Evolutionary conservation across 163 green algal genomes (phyloP), one percentile per base, ranked within the genome.

Genomic region (Chloromonas sp.): DNA sequence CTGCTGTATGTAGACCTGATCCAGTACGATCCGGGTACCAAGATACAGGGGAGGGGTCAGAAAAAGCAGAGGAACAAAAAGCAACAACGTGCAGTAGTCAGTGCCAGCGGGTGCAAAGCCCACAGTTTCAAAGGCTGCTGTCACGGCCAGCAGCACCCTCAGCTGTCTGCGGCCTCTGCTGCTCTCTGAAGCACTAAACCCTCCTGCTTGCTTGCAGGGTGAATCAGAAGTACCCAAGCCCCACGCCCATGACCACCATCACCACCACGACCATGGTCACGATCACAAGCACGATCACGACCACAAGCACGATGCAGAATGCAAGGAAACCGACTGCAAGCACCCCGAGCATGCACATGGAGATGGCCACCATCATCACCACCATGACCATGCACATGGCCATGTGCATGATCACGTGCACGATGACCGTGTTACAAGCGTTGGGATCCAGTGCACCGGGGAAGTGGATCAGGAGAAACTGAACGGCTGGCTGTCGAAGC

Each of bases 401-500:
- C 60, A 74, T 74, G 66, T 74, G 66, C 11, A 11, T 74, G 66
- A 36, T 36, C 36, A 36, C 36, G 36, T 36, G 36, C 36, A 36
- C 36, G 36, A 36, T 36, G 36, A 81, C 82, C 80, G 61, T 5
- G 80, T 83, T 2, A 86, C 57, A 5, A 83, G 78, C 61, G 78
- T 86, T 15, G 82, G 70, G 70, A 85, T 85, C 60, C 60, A 74
- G 13, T 3, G 74, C 14, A 58, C 11, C 5, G 71, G 71, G 5
- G 71, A 79, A 14, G 14, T 87, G 93, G 66, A 91, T 98, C 88
- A 91, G 82, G 71, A 91, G 15, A 93, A 92, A 88, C 90, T 97
- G 62, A 96, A 98, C 79, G 84, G 83, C 0, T 98, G 94, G 94
- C 89, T 98, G 85, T 92, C 88, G 60, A 89, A 86, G 74, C 87